Evolutionary conservation across 1,139 yeast genomes (phyloP).

Genomic region (Saccharomyces hybrid): DNA sequence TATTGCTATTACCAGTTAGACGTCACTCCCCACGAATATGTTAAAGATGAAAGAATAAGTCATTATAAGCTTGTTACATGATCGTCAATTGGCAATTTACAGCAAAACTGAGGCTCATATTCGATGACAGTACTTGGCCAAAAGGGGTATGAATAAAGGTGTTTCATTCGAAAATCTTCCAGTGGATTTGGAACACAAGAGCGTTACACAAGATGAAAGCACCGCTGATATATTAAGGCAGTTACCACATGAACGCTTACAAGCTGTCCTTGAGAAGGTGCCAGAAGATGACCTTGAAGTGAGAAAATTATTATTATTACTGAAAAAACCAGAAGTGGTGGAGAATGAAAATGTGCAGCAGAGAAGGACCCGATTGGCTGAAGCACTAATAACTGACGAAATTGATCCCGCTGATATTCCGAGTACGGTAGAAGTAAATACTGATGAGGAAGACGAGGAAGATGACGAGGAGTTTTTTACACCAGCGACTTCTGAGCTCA

Average conservation of each 20-base stretch:
- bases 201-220: neutral
- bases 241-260: conserved; percentile 1
- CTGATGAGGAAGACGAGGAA: conserved; percentile 31
- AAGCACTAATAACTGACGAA: conserved; percentile 31
- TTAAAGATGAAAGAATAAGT: neutral
- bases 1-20: neutral
- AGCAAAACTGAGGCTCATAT: neutral
- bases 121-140: neutral
- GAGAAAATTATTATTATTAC: conserved; percentile 40
- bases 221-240: neutral
- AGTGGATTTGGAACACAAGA: neutral
- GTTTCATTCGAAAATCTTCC: neutral
- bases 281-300: neutral
- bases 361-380: conserved; percentile 51
- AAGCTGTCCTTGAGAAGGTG: neutral
- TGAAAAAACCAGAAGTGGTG: conserved; percentile 47
- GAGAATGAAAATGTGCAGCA: conserved; percentile 57
- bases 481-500: conserved; percentile 58
- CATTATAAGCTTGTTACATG: neutral
- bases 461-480: conserved; percentile 79
- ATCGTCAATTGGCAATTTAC: neutral
- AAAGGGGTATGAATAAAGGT: neutral
- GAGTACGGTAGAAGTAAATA: conserved; percentile 15
- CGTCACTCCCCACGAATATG: neutral
- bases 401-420: neutral